Evolutionary conservation across 73 alveolate species (phyloP), one percentile per base, ranked within the genome.

Genomic region (Paramecium tetraurelia): DNA sequence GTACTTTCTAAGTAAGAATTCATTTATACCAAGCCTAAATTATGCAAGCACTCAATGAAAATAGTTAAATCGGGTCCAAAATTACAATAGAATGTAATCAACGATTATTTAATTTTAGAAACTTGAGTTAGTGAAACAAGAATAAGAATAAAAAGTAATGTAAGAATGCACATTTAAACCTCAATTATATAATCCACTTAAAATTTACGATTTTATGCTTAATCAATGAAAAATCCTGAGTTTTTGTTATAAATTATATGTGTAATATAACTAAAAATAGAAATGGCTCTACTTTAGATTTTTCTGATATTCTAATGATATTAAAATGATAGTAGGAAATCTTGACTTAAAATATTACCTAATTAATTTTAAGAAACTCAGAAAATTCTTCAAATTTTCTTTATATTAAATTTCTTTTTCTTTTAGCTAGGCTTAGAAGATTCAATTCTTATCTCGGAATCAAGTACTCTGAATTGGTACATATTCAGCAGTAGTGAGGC

Each of bases 141-240:
- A 75, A 36, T 75, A 75, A 12, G 87, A 75, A 18, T 21, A 75
- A 75, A 38, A 35, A 33, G 33, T 22, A 1, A 75, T 75, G 87
- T 12, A 35, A 38, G 87, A 75, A 75, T 75, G 87, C 33, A 75
- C 68, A 24, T 75, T 75, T 41, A 75, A 75, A 75, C 87, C 87
- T 38, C 20, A 41, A 35, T 75, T 75, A 75, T 75, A 75, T 41
- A 22, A 29, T 21, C 87, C 87, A 35, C 38, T 75, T 33, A 75
- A 75, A 75, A 38, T 75, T 75, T 75, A 75, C n/a, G 87, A 75
- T 29, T 75, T 75, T 18, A 75, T 75, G 87, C 59, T 75, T n/a
- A 75, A 75, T 27, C 46, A 75, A 36, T 75, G 87, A 75, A 53
- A 33, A 53, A 18, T 53, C 10, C 69, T 53, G 69, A 20, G 69